Evolutionary conservation across 805 yeast species (phyloP).

Genomic region (Lachancea cidri): DNA sequence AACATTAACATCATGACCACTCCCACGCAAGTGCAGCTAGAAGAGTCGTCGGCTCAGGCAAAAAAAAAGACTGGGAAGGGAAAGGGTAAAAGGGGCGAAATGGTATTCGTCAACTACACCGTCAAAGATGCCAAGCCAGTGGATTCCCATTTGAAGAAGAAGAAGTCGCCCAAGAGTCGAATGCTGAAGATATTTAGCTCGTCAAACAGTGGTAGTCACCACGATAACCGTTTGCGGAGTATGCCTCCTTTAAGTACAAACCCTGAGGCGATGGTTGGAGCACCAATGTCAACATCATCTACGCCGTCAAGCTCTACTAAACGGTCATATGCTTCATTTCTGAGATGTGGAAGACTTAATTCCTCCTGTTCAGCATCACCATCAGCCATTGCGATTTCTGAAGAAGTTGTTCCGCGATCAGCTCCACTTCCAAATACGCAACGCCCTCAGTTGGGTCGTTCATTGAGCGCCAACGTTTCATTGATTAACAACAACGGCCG

Average conservation of each 20-base stretch:
- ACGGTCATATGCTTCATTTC: slow-evolving; percentile 21
- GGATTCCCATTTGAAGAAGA: slow-evolving; percentile 13
- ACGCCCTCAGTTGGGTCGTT: slow-evolving; percentile 6
- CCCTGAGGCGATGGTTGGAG: background rate
- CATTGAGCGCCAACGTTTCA: slow-evolving; percentile 11
- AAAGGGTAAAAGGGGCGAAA: slow-evolving; percentile 21
- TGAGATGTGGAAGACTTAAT: slow-evolving; percentile 17
- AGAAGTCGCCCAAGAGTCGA: slow-evolving; percentile 26
- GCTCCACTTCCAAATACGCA: slow-evolving; percentile 7
- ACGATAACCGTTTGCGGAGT: background rate
- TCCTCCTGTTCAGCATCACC: slow-evolving; percentile 7
- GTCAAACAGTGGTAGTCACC: background rate
- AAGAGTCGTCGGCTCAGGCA: slow-evolving; percentile 15
- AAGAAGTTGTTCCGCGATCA: slow-evolving; percentile 26
- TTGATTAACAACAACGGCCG: slow-evolving; percentile 11
- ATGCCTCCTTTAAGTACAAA: background rate
- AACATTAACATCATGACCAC: slow-evolving; percentile 22
- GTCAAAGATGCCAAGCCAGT: slow-evolving; percentile 25
- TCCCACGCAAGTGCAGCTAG: slow-evolving; percentile 28
- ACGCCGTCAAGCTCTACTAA: slow-evolving; percentile 13
- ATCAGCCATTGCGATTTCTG: slow-evolving; percentile 6
- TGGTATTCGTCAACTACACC: slow-evolving; percentile 34
- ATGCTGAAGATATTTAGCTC: slow-evolving; percentile 27
- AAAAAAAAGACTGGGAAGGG: slow-evolving; percentile 14
- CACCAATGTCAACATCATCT: slow-evolving; percentile 3